These are phyloP conservation scores for Apiospora aurea DNA, from an alignment of 2,329 filamentous ascomycete genomes.

Conservation along the genomic window DNA sequence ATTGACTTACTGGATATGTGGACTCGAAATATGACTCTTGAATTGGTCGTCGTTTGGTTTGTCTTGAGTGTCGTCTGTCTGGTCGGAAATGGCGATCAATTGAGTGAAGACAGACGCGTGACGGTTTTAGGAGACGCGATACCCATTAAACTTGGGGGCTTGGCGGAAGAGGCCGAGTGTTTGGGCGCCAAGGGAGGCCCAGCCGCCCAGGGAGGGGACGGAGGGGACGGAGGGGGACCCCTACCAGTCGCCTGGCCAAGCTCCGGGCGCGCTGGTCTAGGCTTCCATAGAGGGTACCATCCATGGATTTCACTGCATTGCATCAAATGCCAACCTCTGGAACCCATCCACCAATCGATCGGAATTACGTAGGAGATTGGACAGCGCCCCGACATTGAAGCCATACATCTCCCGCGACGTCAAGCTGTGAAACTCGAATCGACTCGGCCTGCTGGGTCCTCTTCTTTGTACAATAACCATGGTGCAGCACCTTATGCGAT, in stretches of 20 bases:
- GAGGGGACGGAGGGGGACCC: conserved; percentile 8
- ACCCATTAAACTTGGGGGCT: conserved; percentile 22
- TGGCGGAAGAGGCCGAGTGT: neutral
- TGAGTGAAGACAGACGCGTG: conserved; percentile 26
- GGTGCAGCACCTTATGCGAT: conserved; percentile 49
- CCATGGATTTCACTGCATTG: neutral
- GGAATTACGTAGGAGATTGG: conserved; percentile 21
- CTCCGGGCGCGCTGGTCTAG: conserved; percentile 13
- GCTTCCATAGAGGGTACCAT: conserved; percentile 13
- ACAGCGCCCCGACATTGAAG: neutral
- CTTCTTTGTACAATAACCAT: conserved; percentile 41
- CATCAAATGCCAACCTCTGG: conserved; percentile 12
- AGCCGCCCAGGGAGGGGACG: neutral
- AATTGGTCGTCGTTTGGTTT: neutral
- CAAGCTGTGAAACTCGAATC: neutral
- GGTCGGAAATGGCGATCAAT: neutral
- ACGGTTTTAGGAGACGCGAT: conserved; percentile 25
- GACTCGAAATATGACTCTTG: neutral
- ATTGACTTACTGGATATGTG: neutral
- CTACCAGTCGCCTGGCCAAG: neutral
- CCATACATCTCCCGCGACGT: neutral
- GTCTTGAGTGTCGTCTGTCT: neutral
- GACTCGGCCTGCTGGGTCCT: conserved; percentile 1
- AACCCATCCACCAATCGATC: conserved; percentile 15
- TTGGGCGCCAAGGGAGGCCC: conserved; percentile 7